phyloP scores from a whole-genome alignment of 129 eudicot species.

The Apium graveolens region DNA sequence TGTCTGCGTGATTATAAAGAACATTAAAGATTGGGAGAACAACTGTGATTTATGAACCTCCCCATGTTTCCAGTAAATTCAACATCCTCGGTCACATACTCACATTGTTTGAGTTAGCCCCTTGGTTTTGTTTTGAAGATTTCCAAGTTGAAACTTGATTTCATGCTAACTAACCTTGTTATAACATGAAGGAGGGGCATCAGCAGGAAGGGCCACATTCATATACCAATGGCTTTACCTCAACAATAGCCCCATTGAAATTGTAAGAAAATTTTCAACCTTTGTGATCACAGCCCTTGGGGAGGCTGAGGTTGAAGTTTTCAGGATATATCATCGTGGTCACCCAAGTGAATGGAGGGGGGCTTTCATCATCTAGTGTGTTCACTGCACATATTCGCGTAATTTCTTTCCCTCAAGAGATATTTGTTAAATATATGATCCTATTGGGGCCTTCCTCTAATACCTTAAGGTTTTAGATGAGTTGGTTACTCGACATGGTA shows the following conservation, averaged over 20 bases:
- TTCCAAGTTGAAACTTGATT: slow-evolving; percentile 59
- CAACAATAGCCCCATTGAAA: slow-evolving; percentile 75
- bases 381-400: slow-evolving; percentile 62
- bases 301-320: slow-evolving; percentile 25
- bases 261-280: slow-evolving; percentile 70
- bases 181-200: slow-evolving; percentile 80
- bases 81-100: slow-evolving; percentile 24
- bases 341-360: slow-evolving; percentile 57
- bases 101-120: slow-evolving; percentile 15
- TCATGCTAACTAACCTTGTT: slow-evolving; percentile 75
- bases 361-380: slow-evolving; percentile 52
- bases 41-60: slow-evolving; percentile 86
- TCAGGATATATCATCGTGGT: slow-evolving; percentile 58
- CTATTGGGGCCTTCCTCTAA: too few species aligned
- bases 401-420: slow-evolving; percentile 52
- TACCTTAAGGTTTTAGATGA: too few species aligned
- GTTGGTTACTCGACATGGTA: too few species aligned
- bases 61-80: slow-evolving; percentile 83
- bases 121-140: slow-evolving; percentile 78
- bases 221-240: slow-evolving; percentile 57
- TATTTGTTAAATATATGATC: too few species aligned
- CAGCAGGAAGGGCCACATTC: slow-evolving; percentile 91
- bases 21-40: slow-evolving; percentile 92
- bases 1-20: slow-evolving; percentile 66
- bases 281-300: slow-evolving; percentile 61